These are phyloP conservation scores for Pyrus bretschneideri DNA, from an alignment of 306 rosid genomes.

Conservation along the genomic window DNA sequence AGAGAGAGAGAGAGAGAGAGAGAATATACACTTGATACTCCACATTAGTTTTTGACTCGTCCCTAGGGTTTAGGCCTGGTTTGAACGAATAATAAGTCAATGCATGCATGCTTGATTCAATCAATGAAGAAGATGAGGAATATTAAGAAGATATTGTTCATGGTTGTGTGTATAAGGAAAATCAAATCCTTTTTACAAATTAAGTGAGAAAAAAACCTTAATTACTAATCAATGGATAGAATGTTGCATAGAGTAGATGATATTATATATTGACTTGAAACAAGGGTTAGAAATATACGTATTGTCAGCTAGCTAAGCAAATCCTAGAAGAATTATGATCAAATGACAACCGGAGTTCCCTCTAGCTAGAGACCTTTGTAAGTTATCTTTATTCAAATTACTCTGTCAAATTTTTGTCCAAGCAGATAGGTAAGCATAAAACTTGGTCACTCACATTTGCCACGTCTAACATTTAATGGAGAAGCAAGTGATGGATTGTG, in stretches of 20 bases:
- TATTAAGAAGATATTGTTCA: not conserved
- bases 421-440: not conserved
- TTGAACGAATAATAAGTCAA: not conserved
- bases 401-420: not conserved
- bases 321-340: not conserved
- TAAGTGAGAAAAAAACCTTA: not conserved
- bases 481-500: too few relatives aligned
- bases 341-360: not conserved
- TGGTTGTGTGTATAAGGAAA: not conserved
- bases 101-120: not conserved
- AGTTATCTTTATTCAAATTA: not conserved
- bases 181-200: not conserved
- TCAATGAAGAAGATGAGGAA: not conserved
- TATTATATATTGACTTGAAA: not conserved
- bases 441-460: not conserved
- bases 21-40: too few relatives aligned
- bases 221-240: not conserved
- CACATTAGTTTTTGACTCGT: not conserved
- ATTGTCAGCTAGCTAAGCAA: not conserved
- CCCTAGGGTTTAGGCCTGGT: not conserved
- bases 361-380: not conserved
- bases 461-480: too few relatives aligned
- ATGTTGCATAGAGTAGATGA: not conserved
- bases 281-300: not conserved
- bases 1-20: too few relatives aligned